Evolutionary conservation across 495 filamentous ascomycete genomes (phyloP).

Genomic region (Aspergillus campestris): DNA sequence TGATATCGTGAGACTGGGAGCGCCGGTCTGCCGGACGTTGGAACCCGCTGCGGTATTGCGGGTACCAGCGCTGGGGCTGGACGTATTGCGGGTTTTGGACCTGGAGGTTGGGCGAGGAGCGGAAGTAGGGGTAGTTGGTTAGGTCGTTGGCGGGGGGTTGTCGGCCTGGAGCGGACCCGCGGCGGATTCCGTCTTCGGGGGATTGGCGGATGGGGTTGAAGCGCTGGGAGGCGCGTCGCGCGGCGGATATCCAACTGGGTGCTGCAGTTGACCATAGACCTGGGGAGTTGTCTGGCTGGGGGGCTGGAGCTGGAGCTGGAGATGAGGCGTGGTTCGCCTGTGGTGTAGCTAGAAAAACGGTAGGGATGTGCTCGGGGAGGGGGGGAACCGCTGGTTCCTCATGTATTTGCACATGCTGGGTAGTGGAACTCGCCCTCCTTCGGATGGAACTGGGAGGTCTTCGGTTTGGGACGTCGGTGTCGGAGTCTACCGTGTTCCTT

Average conservation of each 20-base stretch:
- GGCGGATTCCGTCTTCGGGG: too few species aligned
- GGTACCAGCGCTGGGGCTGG: background rate
- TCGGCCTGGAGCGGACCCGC: slow-evolving; percentile 4
- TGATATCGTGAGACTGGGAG: slow-evolving; percentile 13
- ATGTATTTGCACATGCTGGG: background rate
- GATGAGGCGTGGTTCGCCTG: background rate
- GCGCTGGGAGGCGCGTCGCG: too few species aligned
- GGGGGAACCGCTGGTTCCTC: background rate
- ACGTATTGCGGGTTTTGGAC: slow-evolving; percentile 13
- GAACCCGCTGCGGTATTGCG: slow-evolving; percentile 9
- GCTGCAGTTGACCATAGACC: too few species aligned
- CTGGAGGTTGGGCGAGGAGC: slow-evolving; percentile 35
- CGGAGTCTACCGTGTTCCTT: slow-evolving; percentile 13
- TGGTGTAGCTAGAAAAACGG: background rate
- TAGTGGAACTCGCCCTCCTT: slow-evolving; percentile 3
- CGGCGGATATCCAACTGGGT: too few species aligned
- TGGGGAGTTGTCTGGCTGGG: too few species aligned
- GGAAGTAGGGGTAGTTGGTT: slow-evolving; percentile 25
- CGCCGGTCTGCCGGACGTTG: slow-evolving; percentile 7
- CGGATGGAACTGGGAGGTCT: slow-evolving; percentile 9
- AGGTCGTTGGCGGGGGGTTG: slow-evolving; percentile 8
- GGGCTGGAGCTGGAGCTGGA: background rate
- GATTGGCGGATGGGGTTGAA: too few species aligned
- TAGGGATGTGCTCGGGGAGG: background rate
- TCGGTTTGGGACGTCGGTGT: slow-evolving; percentile 4